These are phyloP conservation scores for Cadophora malorum DNA, from an alignment of 2,329 filamentous ascomycete species.

Conservation along the genomic window DNA sequence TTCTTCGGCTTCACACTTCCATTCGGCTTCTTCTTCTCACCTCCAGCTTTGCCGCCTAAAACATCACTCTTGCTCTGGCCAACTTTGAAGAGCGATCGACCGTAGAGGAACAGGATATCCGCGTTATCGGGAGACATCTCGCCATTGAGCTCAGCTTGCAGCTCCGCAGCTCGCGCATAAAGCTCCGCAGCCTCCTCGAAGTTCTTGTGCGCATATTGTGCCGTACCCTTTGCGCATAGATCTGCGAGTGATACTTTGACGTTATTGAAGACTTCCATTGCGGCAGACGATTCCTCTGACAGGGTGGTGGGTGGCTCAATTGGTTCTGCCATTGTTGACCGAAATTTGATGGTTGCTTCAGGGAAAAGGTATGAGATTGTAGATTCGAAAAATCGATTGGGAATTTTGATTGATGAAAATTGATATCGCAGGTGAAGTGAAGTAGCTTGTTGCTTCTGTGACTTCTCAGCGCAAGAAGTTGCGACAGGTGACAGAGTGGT, in stretches of 20 bases:
- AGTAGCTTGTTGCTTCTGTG: slow-evolving; percentile 10
- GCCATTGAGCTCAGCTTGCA: slow-evolving; percentile 90
- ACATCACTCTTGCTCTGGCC: slow-evolving; percentile 95
- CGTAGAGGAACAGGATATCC: slow-evolving; percentile 93
- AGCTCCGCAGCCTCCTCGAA: slow-evolving; percentile 85
- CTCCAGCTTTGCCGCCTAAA: slow-evolving; percentile 78
- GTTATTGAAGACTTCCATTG: slow-evolving; percentile 42
- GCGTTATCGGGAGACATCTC: slow-evolving; percentile 91
- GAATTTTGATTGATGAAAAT: not conserved
- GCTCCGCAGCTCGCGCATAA: slow-evolving; percentile 86
- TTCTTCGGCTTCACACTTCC: slow-evolving; percentile 50
- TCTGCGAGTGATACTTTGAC: slow-evolving; percentile 73
- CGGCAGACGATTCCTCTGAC: slow-evolving; percentile 35
- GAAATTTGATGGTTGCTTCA: not conserved
- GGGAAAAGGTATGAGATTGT: not conserved
- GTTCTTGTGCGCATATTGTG: slow-evolving; percentile 88
- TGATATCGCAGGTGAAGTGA: not conserved
- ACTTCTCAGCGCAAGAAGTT: slow-evolving; percentile 7
- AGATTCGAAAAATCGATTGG: not conserved
- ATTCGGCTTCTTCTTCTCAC: slow-evolving; percentile 57
- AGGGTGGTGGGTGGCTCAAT: slow-evolving; percentile 37
- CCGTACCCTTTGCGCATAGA: slow-evolving; percentile 77
- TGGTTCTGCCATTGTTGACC: slow-evolving; percentile 40
- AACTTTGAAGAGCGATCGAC: slow-evolving; percentile 90
- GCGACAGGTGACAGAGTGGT: slow-evolving; percentile 21